Conservation (phyloP, 2,329 filamentous ascomycete genomes). For the Monosporascus ibericus region DNA sequence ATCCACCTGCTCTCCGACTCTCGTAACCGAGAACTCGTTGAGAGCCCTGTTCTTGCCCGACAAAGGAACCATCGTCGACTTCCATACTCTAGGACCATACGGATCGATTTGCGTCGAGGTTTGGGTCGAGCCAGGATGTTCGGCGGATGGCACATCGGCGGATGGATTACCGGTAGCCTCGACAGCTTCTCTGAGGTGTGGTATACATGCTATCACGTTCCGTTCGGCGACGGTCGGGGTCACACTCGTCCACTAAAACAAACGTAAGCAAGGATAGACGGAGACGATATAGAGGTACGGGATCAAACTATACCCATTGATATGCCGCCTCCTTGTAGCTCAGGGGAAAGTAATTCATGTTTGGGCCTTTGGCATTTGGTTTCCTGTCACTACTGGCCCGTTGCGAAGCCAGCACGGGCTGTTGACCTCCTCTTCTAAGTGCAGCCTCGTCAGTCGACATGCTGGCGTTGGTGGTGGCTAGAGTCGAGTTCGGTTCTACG, state of each 20-base stretch:
- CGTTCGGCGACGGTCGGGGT: slow-evolving; percentile 81
- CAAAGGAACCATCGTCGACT: slow-evolving; percentile 75
- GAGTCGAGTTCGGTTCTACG: slow-evolving; percentile 10
- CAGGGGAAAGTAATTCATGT: slow-evolving; percentile 64
- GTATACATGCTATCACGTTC: slow-evolving; percentile 78
- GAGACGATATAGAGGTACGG: slow-evolving; percentile 1
- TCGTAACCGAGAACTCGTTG: slow-evolving; percentile 89
- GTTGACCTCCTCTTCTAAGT: slow-evolving; percentile 28
- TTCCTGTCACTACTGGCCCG: slow-evolving; percentile 28
- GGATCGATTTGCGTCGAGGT: slow-evolving; percentile 59
- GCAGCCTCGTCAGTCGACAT: slow-evolving; percentile 25
- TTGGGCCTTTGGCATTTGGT: slow-evolving; percentile 21
- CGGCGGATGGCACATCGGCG: slow-evolving; percentile 24
- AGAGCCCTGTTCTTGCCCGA: slow-evolving; percentile 80
- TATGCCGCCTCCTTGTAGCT: slow-evolving; percentile 86
- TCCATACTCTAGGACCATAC: slow-evolving; percentile 79
- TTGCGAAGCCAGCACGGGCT: slow-evolving; percentile 42
- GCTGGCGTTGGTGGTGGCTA: slow-evolving; percentile 9
- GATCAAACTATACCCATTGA: slow-evolving; percentile 67
- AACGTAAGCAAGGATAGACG: slow-evolving; percentile 14
- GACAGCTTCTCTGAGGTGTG: slow-evolving; percentile 72
- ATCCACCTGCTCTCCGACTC: slow-evolving; percentile 69
- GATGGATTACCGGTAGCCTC: slow-evolving; percentile 35
- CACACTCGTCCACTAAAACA: slow-evolving; percentile 70
- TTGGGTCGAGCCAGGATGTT: slow-evolving; percentile 35